These are phyloP conservation scores for Lasiodiplodia sp. DNA, from an alignment of 2,329 filamentous ascomycete genomes.

Conservation along the genomic window DNA sequence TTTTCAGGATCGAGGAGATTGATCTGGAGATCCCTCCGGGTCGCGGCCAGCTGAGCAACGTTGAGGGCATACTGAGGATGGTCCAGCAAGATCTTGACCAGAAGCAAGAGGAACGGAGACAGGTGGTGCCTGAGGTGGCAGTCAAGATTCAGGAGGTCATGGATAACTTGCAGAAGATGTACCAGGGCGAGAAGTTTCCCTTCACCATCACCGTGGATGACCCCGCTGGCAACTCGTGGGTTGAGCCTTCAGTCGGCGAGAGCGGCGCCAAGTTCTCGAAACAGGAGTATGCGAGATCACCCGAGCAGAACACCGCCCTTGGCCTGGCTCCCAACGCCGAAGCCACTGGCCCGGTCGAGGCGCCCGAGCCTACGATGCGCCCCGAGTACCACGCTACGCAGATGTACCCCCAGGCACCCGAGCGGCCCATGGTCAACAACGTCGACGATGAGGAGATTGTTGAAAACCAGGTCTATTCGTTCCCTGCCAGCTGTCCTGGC, in stretches of 20 bases:
- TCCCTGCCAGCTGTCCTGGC: constrained; percentile 90
- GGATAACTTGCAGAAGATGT: constrained; percentile 75
- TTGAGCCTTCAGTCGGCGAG: constrained; percentile 78
- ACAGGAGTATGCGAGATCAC: constrained; percentile 80
- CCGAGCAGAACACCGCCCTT: constrained; percentile 85
- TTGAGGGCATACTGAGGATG: constrained; percentile 84
- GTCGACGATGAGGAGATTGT: constrained; percentile 78
- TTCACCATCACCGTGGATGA: constrained; percentile 91
- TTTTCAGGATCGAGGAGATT: constrained; percentile 86
- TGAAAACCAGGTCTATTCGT: constrained; percentile 90
- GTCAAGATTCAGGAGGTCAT: constrained; percentile 81
- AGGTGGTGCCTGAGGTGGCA: constrained; percentile 78
- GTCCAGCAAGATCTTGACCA: constrained; percentile 81
- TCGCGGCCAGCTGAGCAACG: constrained; percentile 88
- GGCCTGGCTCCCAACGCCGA: constrained; percentile 68
- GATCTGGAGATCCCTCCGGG: constrained; percentile 93
- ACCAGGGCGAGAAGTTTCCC: constrained; percentile 79
- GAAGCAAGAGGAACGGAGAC: constrained; percentile 83
- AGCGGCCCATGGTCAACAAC: constrained; percentile 49
- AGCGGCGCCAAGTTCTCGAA: constrained; percentile 90
- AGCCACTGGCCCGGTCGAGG: constrained; percentile 47
- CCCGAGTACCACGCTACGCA: constrained; percentile 60
- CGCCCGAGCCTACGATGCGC: constrained; percentile 64
- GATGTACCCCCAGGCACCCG: constrained; percentile 54
- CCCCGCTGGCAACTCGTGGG: constrained; percentile 94